Evolutionary conservation across 2,329 filamentous ascomycete genomes (phyloP).

Genomic region (Phaeoacremonium minimum): DNA sequence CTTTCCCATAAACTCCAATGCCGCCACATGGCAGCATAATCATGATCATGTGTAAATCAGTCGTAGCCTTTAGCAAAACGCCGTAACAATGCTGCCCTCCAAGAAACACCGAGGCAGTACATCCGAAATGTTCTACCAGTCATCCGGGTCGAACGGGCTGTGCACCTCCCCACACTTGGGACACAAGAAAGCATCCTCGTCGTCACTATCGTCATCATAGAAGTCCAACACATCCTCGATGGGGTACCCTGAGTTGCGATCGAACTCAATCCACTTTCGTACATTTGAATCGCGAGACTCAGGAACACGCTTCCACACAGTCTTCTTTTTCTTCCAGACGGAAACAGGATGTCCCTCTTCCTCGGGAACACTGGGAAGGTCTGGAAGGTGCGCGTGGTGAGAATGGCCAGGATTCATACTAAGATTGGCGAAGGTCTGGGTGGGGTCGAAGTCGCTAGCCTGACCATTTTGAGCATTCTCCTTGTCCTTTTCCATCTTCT

Average conservation of each 20-base stretch:
- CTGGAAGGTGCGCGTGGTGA: constrained; percentile 16
- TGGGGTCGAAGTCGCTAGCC: no score
- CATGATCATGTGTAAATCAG: no score
- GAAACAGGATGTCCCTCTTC: constrained; percentile 38
- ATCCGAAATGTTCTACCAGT: no score
- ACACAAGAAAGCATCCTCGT: constrained; percentile 8
- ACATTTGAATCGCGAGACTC: constrained; percentile 27
- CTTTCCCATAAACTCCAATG: no score
- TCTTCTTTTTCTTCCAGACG: constrained; percentile 31
- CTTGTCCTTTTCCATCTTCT: no score
- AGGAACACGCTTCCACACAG: constrained; percentile 49
- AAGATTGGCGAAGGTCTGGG: no score
- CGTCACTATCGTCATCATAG: constrained; percentile 10
- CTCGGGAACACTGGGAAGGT: constrained; percentile 33
- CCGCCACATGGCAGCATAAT: no score
- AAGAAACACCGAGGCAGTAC: no score
- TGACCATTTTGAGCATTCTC: no score
- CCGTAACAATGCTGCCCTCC: no score
- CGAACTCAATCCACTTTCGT: constrained; percentile 46
- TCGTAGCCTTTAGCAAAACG: no score
- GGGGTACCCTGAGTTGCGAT: constrained; percentile 13
- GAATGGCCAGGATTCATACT: constrained; percentile 11
- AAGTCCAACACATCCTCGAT: constrained; percentile 7
- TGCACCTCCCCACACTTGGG: constrained; percentile 10
- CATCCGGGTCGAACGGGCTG: constrained; percentile 2